A percentile compares a stretch with the other conserved stretches of the same genome.
Conservation (phyloP, 306 rosid species). For the Cucurbita argyrosperma region DNA sequence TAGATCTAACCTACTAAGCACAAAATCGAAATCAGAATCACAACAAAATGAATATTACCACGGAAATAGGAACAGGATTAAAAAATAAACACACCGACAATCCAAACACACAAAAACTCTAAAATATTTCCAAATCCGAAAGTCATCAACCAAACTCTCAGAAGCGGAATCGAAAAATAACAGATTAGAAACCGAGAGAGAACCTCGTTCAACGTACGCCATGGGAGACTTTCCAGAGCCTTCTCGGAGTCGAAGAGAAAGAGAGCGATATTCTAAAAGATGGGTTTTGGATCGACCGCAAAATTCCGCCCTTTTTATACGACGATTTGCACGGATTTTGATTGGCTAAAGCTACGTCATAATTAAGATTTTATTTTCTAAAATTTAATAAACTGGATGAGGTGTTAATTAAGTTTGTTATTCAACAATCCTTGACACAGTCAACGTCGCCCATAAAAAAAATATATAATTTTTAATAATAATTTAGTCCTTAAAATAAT, state of each 20-base stretch:
- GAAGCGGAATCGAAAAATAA: background rate
- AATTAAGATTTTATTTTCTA: background rate
- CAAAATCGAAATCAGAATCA: background rate
- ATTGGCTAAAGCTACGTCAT: background rate
- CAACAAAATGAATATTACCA: background rate
- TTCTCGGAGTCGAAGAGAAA: background rate
- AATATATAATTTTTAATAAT: too few relatives aligned
- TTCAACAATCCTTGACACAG: too few relatives aligned
- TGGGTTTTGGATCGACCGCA: background rate
- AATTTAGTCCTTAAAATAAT: too few relatives aligned
- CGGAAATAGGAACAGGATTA: background rate
- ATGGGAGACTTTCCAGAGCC: conserved; percentile 14
- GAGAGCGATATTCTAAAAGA: background rate
- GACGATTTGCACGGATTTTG: background rate
- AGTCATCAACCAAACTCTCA: background rate
- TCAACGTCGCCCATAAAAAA: too few relatives aligned
- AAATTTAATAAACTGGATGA: background rate
- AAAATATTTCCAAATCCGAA: background rate
- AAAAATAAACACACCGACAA: background rate
- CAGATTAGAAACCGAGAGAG: background rate
- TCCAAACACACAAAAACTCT: background rate
- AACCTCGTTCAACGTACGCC: conserved; percentile 48
- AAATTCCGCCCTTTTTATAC: background rate
- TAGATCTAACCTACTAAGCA: background rate
- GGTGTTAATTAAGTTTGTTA: background rate